Evolutionary conservation across 1,139 yeast genomes (phyloP), one percentile per base, ranked within the genome.

Genomic region (Debaryomyces fabryi): DNA sequence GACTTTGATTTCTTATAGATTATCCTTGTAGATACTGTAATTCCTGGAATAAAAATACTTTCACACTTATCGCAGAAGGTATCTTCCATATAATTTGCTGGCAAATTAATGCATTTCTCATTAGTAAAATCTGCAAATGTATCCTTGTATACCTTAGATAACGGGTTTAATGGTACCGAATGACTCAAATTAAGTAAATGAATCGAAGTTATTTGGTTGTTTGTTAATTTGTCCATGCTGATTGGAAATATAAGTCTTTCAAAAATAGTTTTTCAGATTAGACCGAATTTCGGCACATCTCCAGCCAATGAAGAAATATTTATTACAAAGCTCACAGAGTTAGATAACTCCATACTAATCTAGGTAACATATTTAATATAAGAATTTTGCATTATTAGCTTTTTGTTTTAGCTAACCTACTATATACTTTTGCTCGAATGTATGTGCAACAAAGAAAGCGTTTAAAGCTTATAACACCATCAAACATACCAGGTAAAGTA

Each of bases 51-150:
- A 43, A 68, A 65, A 3, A 78, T 56, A 4, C 64, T 56, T 2
- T 80, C 79, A 60, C 88, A 82, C 13, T 58, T 56, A 1, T 62
- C 58, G 54, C 88, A 83, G 54, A 72, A 73, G 53, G 71, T 76
- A 51, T 45, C 39, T 15, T 35, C 46, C 9, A 51, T 25, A 15
- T 57, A 61, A 6, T 54, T 49, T 0, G 58, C 59, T 0, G 79
- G 76, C 25, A 71, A 56, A 38, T 61, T 65, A 38, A 72, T 58
- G 25, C 56, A 51, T 46, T 67, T 60, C 15, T 62, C 63, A 25
- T 53, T 50, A 23, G 65, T 64, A 43, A 61, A 57, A 2, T 52
- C 48, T 18, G 58, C 57, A 45, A 67, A 65, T n/a, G 54, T 52
- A 10, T 59, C 51, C 6, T 69, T 60, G 56, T 66, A 71, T 25